Percentiles rank a stretch among this genome's conserved stretches.
These are phyloP conservation scores for Gamsiella multidivaricata DNA, from an alignment of 192 early-diverging fungal species.

Conservation along the genomic window DNA sequence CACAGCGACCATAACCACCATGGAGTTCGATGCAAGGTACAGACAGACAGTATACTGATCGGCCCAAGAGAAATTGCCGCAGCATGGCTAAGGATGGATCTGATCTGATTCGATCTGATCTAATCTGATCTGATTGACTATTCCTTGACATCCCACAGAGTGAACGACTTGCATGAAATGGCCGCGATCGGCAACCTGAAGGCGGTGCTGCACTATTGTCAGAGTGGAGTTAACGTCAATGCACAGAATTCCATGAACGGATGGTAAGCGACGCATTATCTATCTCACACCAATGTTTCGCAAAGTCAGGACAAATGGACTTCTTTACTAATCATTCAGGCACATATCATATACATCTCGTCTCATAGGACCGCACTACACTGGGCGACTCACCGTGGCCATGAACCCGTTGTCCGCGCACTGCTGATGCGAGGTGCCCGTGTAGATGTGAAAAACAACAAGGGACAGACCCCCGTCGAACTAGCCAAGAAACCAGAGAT, in stretches of 20 bases:
- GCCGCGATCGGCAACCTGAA: slow-evolving; percentile 78
- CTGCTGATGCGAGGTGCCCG: slow-evolving; percentile 78
- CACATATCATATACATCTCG: background rate
- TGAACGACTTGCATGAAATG: slow-evolving; percentile 55
- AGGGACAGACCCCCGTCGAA: slow-evolving; percentile 71
- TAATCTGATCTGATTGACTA: background rate
- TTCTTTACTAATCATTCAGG: background rate
- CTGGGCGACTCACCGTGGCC: slow-evolving; percentile 79
- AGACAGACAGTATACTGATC: background rate
- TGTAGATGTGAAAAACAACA: slow-evolving; percentile 62
- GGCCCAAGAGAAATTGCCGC: background rate
- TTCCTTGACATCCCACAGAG: slow-evolving; percentile 36
- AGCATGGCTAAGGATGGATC: too few species aligned
- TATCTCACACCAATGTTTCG: too few species aligned
- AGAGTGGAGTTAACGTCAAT: slow-evolving; percentile 74
- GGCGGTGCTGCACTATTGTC: slow-evolving; percentile 71
- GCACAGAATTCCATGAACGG: slow-evolving; percentile 79
- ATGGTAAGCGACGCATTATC: slow-evolving; percentile 58
- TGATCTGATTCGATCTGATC: background rate
- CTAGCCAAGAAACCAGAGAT: slow-evolving; percentile 65
- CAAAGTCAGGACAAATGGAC: background rate
- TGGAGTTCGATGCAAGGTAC: slow-evolving; percentile 35
- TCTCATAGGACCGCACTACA: slow-evolving; percentile 78
- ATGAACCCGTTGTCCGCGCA: slow-evolving; percentile 65
- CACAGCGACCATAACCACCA: background rate